Percentiles rank a stretch among this genome's conserved stretches.
Evolutionary conservation across 116 monocot genomes (phyloP).

Genomic region (Cymodocea nodosa): DNA sequence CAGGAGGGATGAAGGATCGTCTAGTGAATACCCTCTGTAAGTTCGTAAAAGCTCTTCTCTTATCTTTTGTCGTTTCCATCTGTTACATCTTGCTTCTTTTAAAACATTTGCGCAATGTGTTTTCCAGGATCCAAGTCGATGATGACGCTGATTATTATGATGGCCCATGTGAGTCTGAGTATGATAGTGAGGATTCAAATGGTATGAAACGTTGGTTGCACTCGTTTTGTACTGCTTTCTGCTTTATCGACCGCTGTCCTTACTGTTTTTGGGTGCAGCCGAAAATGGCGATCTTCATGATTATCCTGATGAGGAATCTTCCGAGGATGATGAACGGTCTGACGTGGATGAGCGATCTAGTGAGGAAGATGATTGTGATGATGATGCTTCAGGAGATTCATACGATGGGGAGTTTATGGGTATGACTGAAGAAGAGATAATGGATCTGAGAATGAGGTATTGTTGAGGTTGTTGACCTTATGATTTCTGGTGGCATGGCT

Average conservation of each 20-base stretch:
- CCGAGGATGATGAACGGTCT: constrained; percentile 18
- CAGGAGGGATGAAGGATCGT: constrained; percentile 14
- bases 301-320: constrained; percentile 74
- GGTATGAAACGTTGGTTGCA: constrained; percentile 21
- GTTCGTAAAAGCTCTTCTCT: not conserved
- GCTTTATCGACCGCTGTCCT: not conserved
- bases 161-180: constrained; percentile 30
- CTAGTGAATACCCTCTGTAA: constrained; percentile 45
- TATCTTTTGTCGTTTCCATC: not conserved
- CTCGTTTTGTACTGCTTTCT: not conserved
- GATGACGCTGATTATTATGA: constrained; percentile 30
- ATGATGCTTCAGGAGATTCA: not conserved
- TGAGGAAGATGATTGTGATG: constrained; percentile 10
- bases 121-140: constrained; percentile 52
- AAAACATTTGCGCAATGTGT: too few relatives aligned
- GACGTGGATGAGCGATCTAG: constrained; percentile 19
- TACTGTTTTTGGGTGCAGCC: constrained; percentile 27
- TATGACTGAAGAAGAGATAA: too few relatives aligned
- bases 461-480: too few relatives aligned
- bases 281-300: constrained; percentile 58
- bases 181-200: constrained; percentile 86
- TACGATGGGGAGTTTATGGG: constrained; percentile 4
- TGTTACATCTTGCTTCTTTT: not conserved
- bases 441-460: too few relatives aligned
- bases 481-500: too few relatives aligned